A percentile compares a stretch with the other conserved stretches of the same genome.
These are phyloP conservation scores for Leptodontidium sp. DNA, from an alignment of 2,329 filamentous ascomycete species.

Conservation along the genomic window DNA sequence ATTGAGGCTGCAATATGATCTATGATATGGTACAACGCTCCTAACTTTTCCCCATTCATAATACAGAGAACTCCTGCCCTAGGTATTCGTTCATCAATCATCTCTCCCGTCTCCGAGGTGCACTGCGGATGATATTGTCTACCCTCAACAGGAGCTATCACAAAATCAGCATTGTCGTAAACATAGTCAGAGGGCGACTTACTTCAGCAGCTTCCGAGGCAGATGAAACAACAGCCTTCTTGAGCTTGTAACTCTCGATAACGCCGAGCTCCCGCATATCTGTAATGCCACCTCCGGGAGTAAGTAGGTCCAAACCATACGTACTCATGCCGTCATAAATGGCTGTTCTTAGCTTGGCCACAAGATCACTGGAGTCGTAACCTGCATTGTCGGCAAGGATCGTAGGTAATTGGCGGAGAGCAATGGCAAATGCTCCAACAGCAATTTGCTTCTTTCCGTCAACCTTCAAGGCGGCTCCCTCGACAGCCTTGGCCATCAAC, in stretches of 20 bases:
- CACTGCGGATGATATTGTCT: constrained; percentile 96
- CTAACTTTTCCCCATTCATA: constrained; percentile 41
- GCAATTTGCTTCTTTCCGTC: constrained; percentile 97
- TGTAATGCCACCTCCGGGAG: constrained; percentile 88
- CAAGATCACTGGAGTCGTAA: constrained; percentile 92
- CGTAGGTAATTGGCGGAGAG: constrained; percentile 91
- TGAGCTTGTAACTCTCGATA: constrained; percentile 98
- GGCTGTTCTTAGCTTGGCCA: constrained; percentile 88
- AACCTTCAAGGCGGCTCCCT: constrained; percentile 89
- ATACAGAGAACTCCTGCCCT: constrained; percentile 41
- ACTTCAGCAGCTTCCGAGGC: constrained; percentile 97
- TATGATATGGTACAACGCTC: constrained; percentile 48
- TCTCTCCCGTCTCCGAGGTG: constrained; percentile 82
- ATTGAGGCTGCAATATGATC: constrained; percentile 46
- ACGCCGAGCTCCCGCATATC: constrained; percentile 97
- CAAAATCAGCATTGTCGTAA: constrained; percentile 44
- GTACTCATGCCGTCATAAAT: constrained; percentile 95
- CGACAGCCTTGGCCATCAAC: constrained; percentile 98
- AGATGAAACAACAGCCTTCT: constrained; percentile 95
- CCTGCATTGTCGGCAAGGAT: constrained; percentile 98
- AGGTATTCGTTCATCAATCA: constrained; percentile 56
- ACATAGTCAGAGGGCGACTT: constrained; percentile 49
- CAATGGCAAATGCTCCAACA: constrained; percentile 87
- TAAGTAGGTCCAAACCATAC: constrained; percentile 88
- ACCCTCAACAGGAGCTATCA: constrained; percentile 84